phyloP scores from a whole-genome alignment of 208 protist species.

The Trypanosomatidae sp. region DNA sequence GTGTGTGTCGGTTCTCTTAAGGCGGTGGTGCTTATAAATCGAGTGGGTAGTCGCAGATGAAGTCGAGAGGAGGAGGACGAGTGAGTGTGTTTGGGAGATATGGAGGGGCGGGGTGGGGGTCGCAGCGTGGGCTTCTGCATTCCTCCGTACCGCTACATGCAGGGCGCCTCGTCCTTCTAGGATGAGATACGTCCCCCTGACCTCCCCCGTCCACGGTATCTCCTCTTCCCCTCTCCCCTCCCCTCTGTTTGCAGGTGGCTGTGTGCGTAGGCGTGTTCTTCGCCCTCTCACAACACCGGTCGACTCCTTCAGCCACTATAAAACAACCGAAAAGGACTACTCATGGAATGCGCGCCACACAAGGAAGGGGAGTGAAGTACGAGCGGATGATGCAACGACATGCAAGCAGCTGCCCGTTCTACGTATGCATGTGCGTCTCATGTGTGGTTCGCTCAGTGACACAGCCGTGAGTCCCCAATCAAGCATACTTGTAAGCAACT shows the following conservation, averaged over 20 bases:
- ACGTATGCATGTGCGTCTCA: background rate
- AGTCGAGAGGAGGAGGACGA: background rate
- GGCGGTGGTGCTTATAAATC: background rate
- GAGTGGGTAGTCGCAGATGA: background rate
- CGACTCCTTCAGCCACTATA: background rate
- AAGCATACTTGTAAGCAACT: background rate
- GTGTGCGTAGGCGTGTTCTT: background rate
- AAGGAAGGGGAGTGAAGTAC: background rate
- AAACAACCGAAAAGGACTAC: background rate
- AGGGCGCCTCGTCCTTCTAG: background rate
- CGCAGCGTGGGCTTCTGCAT: background rate
- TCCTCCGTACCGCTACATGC: background rate
- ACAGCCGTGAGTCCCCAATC: background rate
- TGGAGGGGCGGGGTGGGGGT: background rate
- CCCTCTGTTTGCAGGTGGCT: background rate
- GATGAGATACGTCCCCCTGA: background rate
- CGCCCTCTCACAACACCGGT: background rate
- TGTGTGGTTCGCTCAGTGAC: background rate
- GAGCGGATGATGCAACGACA: background rate
- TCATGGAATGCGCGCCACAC: background rate
- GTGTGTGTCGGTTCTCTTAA: constrained; percentile 5
- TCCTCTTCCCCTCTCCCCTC: background rate
- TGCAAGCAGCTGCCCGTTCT: background rate
- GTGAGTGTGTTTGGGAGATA: too few relatives aligned
- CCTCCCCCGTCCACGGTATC: background rate